Base-by-base conservation (phyloP, 169 alveolate species). In the Fabrea salina region DNA sequence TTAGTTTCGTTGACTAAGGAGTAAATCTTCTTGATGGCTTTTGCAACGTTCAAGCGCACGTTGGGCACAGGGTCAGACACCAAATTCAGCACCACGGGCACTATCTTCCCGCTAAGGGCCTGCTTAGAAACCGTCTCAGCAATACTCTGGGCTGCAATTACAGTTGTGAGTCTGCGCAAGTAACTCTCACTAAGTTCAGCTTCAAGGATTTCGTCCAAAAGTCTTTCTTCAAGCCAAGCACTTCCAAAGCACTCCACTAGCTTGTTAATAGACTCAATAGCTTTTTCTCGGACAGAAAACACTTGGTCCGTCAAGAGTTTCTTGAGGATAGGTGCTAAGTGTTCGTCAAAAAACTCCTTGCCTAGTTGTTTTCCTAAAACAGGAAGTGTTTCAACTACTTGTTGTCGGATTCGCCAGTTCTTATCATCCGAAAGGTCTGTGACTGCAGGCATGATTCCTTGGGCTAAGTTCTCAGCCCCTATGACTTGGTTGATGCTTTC, bases 361-460 rank as follows among this genome's bases (percentile, higher is more conserved):
- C 85, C 87, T 30, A 93, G 89, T 50, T 84, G 86, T 64, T 82
- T 89, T 6, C 94, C 94, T 33, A 93, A 81, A 54, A 87, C 61
- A 5, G 95, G 93, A 80, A 91, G 82, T 27, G 81, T 77, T 49
- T 93, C 93, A n/a, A 88, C 85, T 16, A 92, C 86, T 72, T 91
- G 77, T 33, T 82, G 75, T 80, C 92, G 88, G 25, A 88, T 83
- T 81, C 97, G 75, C 96, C 97, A 94, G 77, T 90, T 86, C 72
- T 91, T 91, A 82, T 92, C 96, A 49, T 83, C 50, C 5, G 92
- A 80, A 43, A 94, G 79, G 50, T 89, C 95, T 7, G 85, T 56
- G 13, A 94, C 54, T 2, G 95, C 94, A 19, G 97, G 96, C 43
- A 94, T 75, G 41, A 94, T 88, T 50, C 89, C 80, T 57, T 89